These are phyloP conservation scores for Sarocladium oryzae DNA, from an alignment of 2,329 filamentous ascomycete species.

Conservation along the genomic window DNA sequence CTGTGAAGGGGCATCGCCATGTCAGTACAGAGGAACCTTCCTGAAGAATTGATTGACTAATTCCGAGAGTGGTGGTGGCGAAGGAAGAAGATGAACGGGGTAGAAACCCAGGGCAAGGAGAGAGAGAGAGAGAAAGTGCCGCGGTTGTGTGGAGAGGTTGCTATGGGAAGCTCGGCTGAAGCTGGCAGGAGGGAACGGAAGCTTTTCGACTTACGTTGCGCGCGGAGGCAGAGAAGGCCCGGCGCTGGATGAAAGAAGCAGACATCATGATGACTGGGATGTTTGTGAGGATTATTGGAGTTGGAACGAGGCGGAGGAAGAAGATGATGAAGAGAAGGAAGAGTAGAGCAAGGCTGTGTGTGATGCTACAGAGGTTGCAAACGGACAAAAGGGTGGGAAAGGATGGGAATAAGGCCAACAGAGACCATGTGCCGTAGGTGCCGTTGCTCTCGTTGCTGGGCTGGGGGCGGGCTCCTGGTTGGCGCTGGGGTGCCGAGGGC, in stretches of 20 bases:
- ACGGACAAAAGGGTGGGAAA: slow-evolving; percentile 8
- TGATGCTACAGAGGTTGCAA: slow-evolving; percentile 2
- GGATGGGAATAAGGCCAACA: not conserved
- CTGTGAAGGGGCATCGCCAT: too few species aligned
- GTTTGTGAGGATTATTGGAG: slow-evolving; percentile 15
- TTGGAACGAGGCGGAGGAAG: slow-evolving; percentile 12
- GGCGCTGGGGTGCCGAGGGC: too few species aligned
- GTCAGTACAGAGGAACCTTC: too few species aligned
- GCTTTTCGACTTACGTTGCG: slow-evolving; percentile 55
- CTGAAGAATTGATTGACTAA: too few species aligned
- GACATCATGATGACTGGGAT: slow-evolving; percentile 64
- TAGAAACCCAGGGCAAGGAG: slow-evolving; percentile 4
- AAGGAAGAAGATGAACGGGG: slow-evolving; percentile 9
- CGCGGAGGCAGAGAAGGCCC: slow-evolving; percentile 75
- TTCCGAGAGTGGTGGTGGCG: too few species aligned
- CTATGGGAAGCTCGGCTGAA: slow-evolving; percentile 2
- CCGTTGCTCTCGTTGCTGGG: too few species aligned
- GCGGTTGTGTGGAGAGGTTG: not conserved
- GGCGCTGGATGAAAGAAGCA: slow-evolving; percentile 62
- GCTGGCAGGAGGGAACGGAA: not conserved
- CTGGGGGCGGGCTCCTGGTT: too few species aligned
- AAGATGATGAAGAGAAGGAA: not conserved
- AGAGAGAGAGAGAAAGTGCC: slow-evolving; percentile 11
- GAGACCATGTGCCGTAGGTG: slow-evolving; percentile 12
- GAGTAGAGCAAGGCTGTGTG: not conserved